phyloP scores from a whole-genome alignment of 768 basidiomycete species.

The Suillus bovinus region DNA sequence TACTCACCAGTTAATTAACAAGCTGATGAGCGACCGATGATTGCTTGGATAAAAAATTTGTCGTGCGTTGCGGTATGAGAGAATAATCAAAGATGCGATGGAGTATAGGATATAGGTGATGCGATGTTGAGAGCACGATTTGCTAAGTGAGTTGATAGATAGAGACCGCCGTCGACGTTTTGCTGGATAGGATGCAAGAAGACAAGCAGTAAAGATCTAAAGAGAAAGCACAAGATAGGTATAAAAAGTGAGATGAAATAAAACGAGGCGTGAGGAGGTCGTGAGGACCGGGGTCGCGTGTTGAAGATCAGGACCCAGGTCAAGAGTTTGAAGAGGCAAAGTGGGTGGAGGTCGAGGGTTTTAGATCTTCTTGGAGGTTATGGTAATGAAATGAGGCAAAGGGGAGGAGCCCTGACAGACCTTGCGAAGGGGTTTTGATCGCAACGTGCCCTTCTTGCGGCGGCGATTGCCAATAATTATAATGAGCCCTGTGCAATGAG shows the following conservation, averaged over 20 bases:
- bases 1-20: slow-evolving; percentile 49
- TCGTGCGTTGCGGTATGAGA: slow-evolving; percentile 40
- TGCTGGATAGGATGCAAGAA: slow-evolving; percentile 33
- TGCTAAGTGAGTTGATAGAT: slow-evolving; percentile 41
- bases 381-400: slow-evolving; percentile 55
- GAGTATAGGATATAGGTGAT: slow-evolving; percentile 36
- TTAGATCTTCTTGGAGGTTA: slow-evolving; percentile 31
- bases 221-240: slow-evolving; percentile 47
- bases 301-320: slow-evolving; percentile 33
- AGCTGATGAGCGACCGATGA: slow-evolving; percentile 40
- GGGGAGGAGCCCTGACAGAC: slow-evolving; percentile 48
- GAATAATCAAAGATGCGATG: slow-evolving; percentile 50
- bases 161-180: slow-evolving; percentile 37
- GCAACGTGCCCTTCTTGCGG: slow-evolving; percentile 72
- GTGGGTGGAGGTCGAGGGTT: slow-evolving; percentile 40
- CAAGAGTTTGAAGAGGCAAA: slow-evolving; percentile 27
- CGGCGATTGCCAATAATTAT: slow-evolving; percentile 50
- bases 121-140: slow-evolving; percentile 35
- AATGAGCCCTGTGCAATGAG: slow-evolving; percentile 22
- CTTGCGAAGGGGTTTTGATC: slow-evolving; percentile 65
- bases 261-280: slow-evolving; percentile 53
- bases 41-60: slow-evolving; percentile 51
- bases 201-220: slow-evolving; percentile 42
- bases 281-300: slow-evolving; percentile 51
- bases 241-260: slow-evolving; percentile 48